Evolutionary conservation across 1,284 basidiomycete genomes (phyloP).

Genomic region (Stygiomarasmius scandens): DNA sequence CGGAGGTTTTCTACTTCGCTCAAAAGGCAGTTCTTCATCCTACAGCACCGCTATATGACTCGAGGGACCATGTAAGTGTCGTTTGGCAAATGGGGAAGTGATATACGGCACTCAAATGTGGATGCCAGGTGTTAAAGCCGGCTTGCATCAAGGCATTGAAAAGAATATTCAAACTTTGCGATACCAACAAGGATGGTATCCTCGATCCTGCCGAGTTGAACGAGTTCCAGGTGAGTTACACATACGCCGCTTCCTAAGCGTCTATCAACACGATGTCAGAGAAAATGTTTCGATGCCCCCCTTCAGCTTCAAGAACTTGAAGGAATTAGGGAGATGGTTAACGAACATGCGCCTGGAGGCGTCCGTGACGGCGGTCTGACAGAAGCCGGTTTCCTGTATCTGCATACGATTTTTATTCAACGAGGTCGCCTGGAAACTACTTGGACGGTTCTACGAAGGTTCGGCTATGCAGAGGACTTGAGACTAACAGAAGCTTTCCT

Average conservation of each 20-base stretch:
- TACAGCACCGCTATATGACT: conserved; percentile 96
- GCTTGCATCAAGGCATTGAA: conserved; percentile 87
- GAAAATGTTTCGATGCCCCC: conserved; percentile 94
- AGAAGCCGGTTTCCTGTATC: conserved; percentile 90
- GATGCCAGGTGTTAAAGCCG: conserved; percentile 82
- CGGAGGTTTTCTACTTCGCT: conserved; percentile 99
- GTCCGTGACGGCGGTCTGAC: conserved; percentile 82
- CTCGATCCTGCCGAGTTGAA: conserved; percentile 92
- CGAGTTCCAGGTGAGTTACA: conserved; percentile 83
- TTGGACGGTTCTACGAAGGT: conserved; percentile 94
- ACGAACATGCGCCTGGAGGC: conserved; percentile 70
- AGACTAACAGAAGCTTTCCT: conserved; percentile 88
- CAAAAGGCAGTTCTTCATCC: conserved; percentile 98
- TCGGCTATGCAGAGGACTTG: conserved; percentile 95
- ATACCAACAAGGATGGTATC: conserved; percentile 92
- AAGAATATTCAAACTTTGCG: conserved; percentile 96
- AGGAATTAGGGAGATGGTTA: conserved; percentile 87
- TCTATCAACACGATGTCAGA: conserved; percentile 41
- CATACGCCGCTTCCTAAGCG: conserved; percentile 12
- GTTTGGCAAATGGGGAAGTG: background rate
- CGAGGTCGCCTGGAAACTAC: conserved; percentile 96
- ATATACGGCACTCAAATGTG: conserved; percentile 4
- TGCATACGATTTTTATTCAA: conserved; percentile 98
- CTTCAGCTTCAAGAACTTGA: conserved; percentile 92
- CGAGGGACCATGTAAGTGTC: conserved; percentile 81